Evolutionary conservation across 495 filamentous ascomycete species (phyloP), one percentile per base, ranked within the genome.

Genomic region (Penicillium ochrochloron): DNA sequence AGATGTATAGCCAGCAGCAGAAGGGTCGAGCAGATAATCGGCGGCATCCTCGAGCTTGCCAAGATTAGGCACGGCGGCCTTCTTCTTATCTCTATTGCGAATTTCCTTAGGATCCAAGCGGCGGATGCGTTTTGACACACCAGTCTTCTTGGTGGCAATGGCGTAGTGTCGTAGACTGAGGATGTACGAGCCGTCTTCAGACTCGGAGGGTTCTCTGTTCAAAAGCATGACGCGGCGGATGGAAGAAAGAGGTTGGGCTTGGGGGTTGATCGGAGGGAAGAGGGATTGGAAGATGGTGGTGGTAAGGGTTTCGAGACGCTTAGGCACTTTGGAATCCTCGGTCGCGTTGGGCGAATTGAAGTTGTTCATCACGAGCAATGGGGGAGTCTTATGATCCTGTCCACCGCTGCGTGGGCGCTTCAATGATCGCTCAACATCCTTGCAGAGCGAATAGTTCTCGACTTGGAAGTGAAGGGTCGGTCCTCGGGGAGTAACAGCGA

Each of bases 321-420:
- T 93, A 25, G 84, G 87, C 19, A 88, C 82, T 54, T 90, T 87
- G n/a, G 88, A 81, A 42, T 85, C 80, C 55, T 80, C 74, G 39
- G 79, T 74, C 11, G 85, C 77, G 59, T 83, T 75, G 31, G 91
- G 83, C 2, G 86, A 89, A 37, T 84, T 85, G 77, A 99, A 97
- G 73, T 97, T 97, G 79, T 99, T 99, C 95, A 99, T 97, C 60
- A 99, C 96, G 19, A 99, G 84, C 73, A 98, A 78, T 55, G 94
- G 94, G 2, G 94, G 85, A 29, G 86, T 90, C 53, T 87, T 81
- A 72, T 90, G 95, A 69, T 97, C 92, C 75, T 94, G 93, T 61
- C 88, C 89, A 54, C 89, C 89, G 27, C 87, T 90, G 70, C 86
- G 85, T 3, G 95, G 93, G 70, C 90, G 92, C 73, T 92, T 91